Evolutionary conservation across 805 yeast species (phyloP), one percentile per base, ranked within the genome.

Genomic region (Myxozyma neotropica): DNA sequence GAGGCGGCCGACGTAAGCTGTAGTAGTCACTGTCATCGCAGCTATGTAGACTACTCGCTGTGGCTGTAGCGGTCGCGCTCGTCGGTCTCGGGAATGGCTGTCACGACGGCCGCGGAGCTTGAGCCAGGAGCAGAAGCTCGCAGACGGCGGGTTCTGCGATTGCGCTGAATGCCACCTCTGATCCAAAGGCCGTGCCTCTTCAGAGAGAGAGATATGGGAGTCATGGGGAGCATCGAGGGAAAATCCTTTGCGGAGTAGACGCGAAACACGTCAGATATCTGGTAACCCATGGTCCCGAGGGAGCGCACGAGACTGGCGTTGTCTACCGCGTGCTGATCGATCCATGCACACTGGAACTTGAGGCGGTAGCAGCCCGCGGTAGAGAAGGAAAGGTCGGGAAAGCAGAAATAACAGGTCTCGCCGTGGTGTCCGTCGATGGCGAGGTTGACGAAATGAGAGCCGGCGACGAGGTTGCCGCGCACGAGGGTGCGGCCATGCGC

Each of bases 231-330:
- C 53, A 73, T 68, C 19, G 74, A 73, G 10, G 75, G 75, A 53
- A 73, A 73, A 29, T 68, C 67, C 57, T 73, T 73, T 5, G 75
- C 73, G n/a, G 73, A 67, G 59, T 72, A 73, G n/a, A 69, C 74
- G 29, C 66, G 61, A 42, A 72, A 65, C 24, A 63, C 47, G 51
- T 67, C 63, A 4, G 72, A 65, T 29, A 58, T 55, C 39, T 60
- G 66, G 47, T 45, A 57, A 7, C 68, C 70, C 61, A 61, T 59
- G 24, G 46, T 50, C 31, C 64, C 65, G 55, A 61, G 61, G 15
- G 60, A 52, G 27, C 64, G 58, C 39, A 53, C 54, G 42, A 39
- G 58, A 60, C 53, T 29, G 24, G 58, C 57, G 12, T 54, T 44
- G 12, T 40, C 31, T n/a, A 57, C 49, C 13, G 49, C 60, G 48